Conservation (phyloP, 306 rosid species). For the Trichosanthes cucumerina region DNA sequence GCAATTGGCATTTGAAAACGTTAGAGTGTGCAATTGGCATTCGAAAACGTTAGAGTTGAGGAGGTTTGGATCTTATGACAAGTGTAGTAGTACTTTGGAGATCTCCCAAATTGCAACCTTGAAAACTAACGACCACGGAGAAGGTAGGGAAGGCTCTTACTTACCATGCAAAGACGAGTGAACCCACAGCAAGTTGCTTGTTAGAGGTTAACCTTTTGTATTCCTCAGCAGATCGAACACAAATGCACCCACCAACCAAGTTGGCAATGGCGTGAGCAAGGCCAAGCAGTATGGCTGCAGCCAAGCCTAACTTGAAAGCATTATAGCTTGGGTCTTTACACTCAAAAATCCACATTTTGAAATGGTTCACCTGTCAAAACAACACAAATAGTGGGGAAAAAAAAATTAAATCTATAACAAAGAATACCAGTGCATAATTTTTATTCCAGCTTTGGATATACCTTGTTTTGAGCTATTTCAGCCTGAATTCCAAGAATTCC, state of each 20-base stretch:
- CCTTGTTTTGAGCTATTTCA: conserved; percentile 75
- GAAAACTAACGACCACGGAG: no score
- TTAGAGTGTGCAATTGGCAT: not conserved
- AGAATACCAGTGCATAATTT: not conserved
- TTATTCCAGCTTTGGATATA: conserved; percentile 12
- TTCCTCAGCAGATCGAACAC: conserved; percentile 33
- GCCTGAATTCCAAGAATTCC: conserved; percentile 85
- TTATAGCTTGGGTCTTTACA: conserved; percentile 59
- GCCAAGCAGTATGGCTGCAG: conserved; percentile 47
- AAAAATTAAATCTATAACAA: not conserved
- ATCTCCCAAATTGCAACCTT: not conserved
- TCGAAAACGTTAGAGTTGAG: not conserved
- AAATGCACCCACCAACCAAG: conserved; percentile 60
- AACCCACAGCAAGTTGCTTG: conserved; percentile 35
- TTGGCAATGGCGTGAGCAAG: conserved; percentile 51
- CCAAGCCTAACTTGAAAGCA: conserved; percentile 67
- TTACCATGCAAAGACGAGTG: conserved; percentile 60
- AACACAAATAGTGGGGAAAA: not conserved
- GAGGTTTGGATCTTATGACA: not conserved
- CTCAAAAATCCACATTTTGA: conserved; percentile 46
- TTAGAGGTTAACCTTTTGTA: conserved; percentile 32
- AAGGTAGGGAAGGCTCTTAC: not conserved
- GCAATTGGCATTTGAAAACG: not conserved
- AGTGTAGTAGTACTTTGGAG: not conserved
- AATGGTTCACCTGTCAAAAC: conserved; percentile 40